Conservation (phyloP, 352 stramenopile species). For the Thraustotheca clavata region DNA sequence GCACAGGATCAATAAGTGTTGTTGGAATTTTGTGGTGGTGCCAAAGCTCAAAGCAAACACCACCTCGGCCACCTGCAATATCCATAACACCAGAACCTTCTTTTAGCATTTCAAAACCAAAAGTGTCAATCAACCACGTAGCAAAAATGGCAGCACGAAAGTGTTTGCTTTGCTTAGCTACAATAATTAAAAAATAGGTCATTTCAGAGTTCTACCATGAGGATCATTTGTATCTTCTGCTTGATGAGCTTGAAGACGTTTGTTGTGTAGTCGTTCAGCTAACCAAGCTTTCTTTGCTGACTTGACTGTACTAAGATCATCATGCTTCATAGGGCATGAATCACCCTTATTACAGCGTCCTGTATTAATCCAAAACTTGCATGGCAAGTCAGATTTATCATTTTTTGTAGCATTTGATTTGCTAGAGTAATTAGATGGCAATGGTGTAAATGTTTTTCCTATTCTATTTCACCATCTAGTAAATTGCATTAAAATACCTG, state of each 20-base stretch:
- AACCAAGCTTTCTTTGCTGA: conserved; percentile 48
- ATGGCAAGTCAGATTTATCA: conserved; percentile 28
- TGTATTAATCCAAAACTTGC: conserved; percentile 84
- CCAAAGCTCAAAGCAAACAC: conserved; percentile 77
- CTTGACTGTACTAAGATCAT: conserved; percentile 37
- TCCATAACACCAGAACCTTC: conserved; percentile 61
- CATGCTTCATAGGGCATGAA: conserved; percentile 54
- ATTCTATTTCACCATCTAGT: too few species aligned
- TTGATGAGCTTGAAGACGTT: conserved; percentile 43
- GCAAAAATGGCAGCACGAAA: conserved; percentile 60
- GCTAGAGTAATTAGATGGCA: not conserved
- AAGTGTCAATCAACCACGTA: conserved; percentile 68
- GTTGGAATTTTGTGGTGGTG: conserved; percentile 60
- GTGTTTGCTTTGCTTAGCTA: conserved; percentile 59
- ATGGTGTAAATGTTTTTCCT: not conserved
- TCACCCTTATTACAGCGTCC: conserved; percentile 55
- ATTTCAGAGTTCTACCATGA: conserved; percentile 41
- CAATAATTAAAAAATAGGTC: conserved; percentile 46
- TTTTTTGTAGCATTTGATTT: not conserved
- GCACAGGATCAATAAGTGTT: conserved; percentile 75
- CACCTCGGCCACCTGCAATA: conserved; percentile 65
- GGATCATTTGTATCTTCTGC: conserved; percentile 55
- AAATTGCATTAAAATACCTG: conserved; percentile 16
- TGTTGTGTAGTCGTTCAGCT: conserved; percentile 45
- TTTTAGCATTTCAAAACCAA: conserved; percentile 40